phyloP scores from a whole-genome alignment of 768 basidiomycete species.

The Gautieria morchelliformis region DNA sequence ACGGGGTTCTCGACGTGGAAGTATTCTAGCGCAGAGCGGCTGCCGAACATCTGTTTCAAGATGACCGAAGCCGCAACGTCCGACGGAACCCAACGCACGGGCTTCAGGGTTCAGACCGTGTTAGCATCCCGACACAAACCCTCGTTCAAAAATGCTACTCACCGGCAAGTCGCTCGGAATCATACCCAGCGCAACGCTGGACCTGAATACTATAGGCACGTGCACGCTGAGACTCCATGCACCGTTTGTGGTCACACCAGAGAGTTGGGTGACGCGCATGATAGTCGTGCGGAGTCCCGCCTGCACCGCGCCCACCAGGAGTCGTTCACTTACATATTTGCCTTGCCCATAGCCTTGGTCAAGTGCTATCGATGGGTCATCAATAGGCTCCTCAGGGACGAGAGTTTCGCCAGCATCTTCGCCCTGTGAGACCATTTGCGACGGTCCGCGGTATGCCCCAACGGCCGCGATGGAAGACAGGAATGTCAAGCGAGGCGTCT shows the following conservation, averaged over 20 bases:
- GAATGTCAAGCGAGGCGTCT: not conserved
- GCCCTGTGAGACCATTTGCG: not conserved
- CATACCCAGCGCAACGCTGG: not conserved
- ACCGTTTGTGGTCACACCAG: not conserved
- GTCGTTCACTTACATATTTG: slow-evolving; percentile 4
- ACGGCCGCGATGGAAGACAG: slow-evolving; percentile 1
- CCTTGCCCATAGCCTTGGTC: not conserved
- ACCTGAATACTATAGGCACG: not conserved
- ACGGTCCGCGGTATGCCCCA: not conserved
- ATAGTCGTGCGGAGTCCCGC: not conserved
- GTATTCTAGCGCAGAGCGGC: not conserved
- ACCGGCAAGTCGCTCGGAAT: not conserved
- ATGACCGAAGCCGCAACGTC: not conserved
- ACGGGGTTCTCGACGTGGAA: slow-evolving; percentile 1
- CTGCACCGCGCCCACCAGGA: not conserved
- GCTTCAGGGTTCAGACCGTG: not conserved
- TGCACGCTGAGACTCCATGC: slow-evolving; percentile 1
- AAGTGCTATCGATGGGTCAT: not conserved
- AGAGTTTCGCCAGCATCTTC: not conserved
- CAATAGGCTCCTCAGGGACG: not conserved
- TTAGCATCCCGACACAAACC: not conserved
- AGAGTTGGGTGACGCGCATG: not conserved
- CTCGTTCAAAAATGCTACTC: not conserved
- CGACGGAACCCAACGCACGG: not conserved
- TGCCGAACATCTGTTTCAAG: not conserved